Percentiles rank a stretch among this genome's conserved stretches.
These are phyloP conservation scores for Amanita muscaria DNA, from an alignment of 768 basidiomycete genomes.

Conservation along the genomic window DNA sequence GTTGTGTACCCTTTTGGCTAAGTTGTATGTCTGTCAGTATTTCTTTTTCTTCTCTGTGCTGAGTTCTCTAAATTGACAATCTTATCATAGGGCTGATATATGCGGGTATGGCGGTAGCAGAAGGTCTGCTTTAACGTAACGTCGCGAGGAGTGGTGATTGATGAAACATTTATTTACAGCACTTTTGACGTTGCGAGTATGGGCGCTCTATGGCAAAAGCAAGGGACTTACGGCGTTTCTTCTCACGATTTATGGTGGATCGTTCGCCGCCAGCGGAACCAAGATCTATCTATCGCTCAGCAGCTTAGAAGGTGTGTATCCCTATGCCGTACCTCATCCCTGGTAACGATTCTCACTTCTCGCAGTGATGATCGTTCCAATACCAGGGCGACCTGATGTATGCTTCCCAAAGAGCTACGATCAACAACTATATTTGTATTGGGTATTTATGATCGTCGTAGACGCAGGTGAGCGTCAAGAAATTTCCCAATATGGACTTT, in stretches of 20 bases:
- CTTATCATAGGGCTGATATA: conserved; percentile 2
- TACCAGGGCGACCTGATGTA: neutral
- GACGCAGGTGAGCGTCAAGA: neutral
- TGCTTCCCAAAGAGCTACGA: conserved; percentile 1
- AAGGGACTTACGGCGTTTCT: neutral
- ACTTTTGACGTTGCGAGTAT: conserved; percentile 1
- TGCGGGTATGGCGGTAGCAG: conserved; percentile 6
- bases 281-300: conserved; percentile 5
- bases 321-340: too few relatives aligned
- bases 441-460: conserved; percentile 7
- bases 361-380: neutral
- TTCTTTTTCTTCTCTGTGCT: neutral
- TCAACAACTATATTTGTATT: conserved; percentile 4
- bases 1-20: neutral
- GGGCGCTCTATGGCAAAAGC: conserved; percentile 4
- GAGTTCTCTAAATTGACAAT: neutral
- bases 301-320: neutral
- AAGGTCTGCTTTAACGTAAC: conserved; percentile 2
- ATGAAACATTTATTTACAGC: neutral
- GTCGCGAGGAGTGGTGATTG: too few relatives aligned
- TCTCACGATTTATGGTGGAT: neutral
- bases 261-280: conserved; percentile 1
- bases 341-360: neutral
- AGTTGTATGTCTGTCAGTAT: conserved; percentile 3
- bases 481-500: neutral